Base-by-base conservation (phyloP, 371 early-diverging fungal genomes). In the Catenaria anguillulae region DNA sequence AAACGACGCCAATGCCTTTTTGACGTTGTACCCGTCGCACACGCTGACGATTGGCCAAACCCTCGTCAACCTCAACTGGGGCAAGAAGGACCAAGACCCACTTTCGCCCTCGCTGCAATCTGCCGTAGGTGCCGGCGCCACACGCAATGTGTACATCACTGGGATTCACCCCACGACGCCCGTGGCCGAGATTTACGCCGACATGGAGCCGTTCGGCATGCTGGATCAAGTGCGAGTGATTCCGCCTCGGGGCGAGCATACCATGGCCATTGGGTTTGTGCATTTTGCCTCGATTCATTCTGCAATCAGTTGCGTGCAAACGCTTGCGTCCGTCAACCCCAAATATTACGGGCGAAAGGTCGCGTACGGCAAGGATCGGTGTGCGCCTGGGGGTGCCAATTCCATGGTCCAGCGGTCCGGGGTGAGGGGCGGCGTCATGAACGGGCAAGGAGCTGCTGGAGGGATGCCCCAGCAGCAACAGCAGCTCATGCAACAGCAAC, bases 331-430 rank as follows among this genome's bases (percentile, higher is more conserved):
- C 42, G 33, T 21, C 8, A 82, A 84, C 40, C 60, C 76, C 2
- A 65, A 68, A 35, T 86, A 84, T 65, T 52, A 66, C 5, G 70
- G 70, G 31, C 72, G 78, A 26, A 72, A 84, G 34, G 68, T 92
- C 62, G 73, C 79, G 60, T 89, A 83, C 70, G 90, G 91, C 59
- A 84, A 81, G 67, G 91, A 89, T 71, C 78, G 88, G n/a, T 89
- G 88, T 66, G 80, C 80, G n/a, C n/a, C n/a, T n/a, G n/a, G n/a
- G n/a, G n/a, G n/a, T n/a, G n/a, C n/a, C n/a, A n/a, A n/a, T n/a
- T n/a, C n/a, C n/a, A n/a, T n/a, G n/a, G n/a, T n/a, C n/a, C n/a
- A n/a, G n/a, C n/a, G n/a, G n/a, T n/a, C n/a, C n/a, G n/a, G n/a
- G n/a, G n/a, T n/a, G n/a, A n/a, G n/a, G n/a, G n/a, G n/a, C n/a